Evolutionary conservation across 1,284 basidiomycete species (phyloP).

Genomic region (Ustilago shanxiensis): DNA sequence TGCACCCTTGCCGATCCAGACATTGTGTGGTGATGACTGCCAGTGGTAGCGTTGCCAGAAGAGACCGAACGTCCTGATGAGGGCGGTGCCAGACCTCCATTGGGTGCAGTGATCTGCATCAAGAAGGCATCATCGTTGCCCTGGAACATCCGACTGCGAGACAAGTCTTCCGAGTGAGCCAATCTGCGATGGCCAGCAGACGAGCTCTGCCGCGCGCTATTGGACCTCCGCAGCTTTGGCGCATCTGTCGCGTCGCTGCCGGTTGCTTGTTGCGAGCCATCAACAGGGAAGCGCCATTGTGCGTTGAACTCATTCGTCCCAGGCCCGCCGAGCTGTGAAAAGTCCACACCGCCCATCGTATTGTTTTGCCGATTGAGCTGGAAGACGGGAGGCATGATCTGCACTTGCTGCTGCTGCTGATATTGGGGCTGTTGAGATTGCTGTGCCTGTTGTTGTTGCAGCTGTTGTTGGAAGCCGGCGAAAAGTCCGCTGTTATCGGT

Average conservation of each 20-base stretch:
- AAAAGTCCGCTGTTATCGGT: constrained; percentile 14
- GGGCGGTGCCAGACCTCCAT: constrained; percentile 62
- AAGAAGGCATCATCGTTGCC: constrained; percentile 54
- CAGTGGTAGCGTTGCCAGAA: constrained; percentile 19
- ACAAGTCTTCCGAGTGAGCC: constrained; percentile 60
- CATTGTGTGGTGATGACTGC: constrained; percentile 26
- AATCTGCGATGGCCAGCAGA: constrained; percentile 46
- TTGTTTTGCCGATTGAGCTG: constrained; percentile 43
- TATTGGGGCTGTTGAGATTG: constrained; percentile 14
- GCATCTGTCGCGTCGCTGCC: constrained; percentile 1
- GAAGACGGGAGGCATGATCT: constrained; percentile 35
- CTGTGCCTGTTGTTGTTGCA: constrained; percentile 13
- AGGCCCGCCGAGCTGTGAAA: constrained; percentile 21
- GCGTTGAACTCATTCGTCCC: constrained; percentile 38
- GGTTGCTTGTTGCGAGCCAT: constrained; percentile 8
- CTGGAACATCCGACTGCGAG: constrained; percentile 45
- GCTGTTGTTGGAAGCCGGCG: constrained; percentile 27
- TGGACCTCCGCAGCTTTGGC: constrained; percentile 33
- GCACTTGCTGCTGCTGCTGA: constrained; percentile 21
- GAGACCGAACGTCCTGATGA: constrained; percentile 39
- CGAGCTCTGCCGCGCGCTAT: constrained; percentile 34
- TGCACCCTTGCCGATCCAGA: constrained; percentile 41
- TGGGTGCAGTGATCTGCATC: constrained; percentile 56
- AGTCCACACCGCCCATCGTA: constrained; percentile 18
- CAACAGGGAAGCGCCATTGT: constrained; percentile 44